phyloP scores from a whole-genome alignment of 2,329 filamentous ascomycete genomes.

The Diplodia mutila region DNA sequence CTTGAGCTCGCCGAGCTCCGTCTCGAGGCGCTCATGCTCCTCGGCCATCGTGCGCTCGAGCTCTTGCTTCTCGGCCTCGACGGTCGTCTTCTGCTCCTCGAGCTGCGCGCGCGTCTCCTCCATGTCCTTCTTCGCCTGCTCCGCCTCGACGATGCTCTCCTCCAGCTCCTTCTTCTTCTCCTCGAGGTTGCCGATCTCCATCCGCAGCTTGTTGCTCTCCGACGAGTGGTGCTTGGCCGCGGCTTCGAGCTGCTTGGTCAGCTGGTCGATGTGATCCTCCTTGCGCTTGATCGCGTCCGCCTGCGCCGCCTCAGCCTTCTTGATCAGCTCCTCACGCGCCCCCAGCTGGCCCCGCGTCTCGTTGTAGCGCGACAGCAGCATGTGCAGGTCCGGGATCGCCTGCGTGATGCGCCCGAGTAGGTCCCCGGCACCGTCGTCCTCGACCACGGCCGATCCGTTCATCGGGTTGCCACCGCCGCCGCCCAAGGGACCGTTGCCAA shows the following conservation, averaged over 20 bases:
- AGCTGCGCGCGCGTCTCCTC: conserved; percentile 37
- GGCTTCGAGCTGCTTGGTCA: conserved; percentile 56
- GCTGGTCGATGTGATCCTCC: conserved; percentile 56
- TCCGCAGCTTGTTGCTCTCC: conserved; percentile 55
- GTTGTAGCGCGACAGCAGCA: conserved; percentile 51
- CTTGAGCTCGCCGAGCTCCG: conserved; percentile 50
- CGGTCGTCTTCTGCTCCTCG: conserved; percentile 41
- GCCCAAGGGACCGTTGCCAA: neutral
- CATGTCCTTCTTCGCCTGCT: conserved; percentile 48
- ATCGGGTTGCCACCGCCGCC: neutral
- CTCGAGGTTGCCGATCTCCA: conserved; percentile 56
- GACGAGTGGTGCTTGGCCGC: conserved; percentile 55
- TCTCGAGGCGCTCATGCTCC: conserved; percentile 38
- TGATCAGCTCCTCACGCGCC: conserved; percentile 54
- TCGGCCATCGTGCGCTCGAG: conserved; percentile 47
- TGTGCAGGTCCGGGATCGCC: conserved; percentile 44
- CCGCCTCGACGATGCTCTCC: conserved; percentile 49
- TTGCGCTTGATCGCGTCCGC: conserved; percentile 57
- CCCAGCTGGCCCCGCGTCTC: conserved; percentile 56
- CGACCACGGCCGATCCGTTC: conserved; percentile 32
- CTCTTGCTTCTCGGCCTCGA: conserved; percentile 50
- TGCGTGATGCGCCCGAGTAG: conserved; percentile 45
- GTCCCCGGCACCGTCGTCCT: conserved; percentile 43
- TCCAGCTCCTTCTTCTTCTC: conserved; percentile 58
- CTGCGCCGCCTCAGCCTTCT: conserved; percentile 54